Conservation (phyloP, 78 protist genomes). For the Tieghemostelium lacteum region DNA sequence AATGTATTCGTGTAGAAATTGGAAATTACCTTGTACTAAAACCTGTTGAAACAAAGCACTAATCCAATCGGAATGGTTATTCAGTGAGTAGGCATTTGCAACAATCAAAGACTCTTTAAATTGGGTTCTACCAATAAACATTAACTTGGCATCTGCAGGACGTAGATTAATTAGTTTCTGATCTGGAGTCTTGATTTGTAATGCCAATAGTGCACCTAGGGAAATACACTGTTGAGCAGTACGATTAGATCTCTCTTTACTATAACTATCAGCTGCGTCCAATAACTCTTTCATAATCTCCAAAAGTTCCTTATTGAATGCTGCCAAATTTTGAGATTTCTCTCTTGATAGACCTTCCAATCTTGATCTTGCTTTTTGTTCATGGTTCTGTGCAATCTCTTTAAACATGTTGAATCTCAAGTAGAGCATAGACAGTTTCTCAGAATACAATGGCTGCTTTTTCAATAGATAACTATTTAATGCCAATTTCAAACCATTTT, state of each 20-base stretch:
- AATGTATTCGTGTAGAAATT: constrained; percentile 32
- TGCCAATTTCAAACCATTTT: constrained; percentile 56
- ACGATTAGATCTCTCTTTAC: constrained; percentile 49
- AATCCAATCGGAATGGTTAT: constrained; percentile 72
- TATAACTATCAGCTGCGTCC: constrained; percentile 75
- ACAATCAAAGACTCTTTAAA: constrained; percentile 66
- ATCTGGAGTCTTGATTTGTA: constrained; percentile 58
- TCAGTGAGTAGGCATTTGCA: constrained; percentile 75
- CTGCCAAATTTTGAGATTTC: not conserved
- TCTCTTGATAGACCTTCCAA: constrained; percentile 15
- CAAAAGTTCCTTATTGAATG: constrained; percentile 26
- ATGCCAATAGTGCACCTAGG: constrained; percentile 46
- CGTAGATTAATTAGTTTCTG: constrained; percentile 36
- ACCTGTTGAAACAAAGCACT: constrained; percentile 59
- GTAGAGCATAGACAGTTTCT: constrained; percentile 73
- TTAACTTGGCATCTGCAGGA: constrained; percentile 11
- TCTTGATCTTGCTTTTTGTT: constrained; percentile 23
- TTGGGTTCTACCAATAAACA: not conserved
- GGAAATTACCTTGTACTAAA: constrained; percentile 39
- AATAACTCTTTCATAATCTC: constrained; percentile 20
- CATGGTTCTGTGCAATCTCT: constrained; percentile 66
- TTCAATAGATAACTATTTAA: constrained; percentile 60
- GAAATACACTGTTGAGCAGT: constrained; percentile 65
- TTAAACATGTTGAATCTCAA: constrained; percentile 79
- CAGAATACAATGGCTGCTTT: constrained; percentile 77